Evolutionary conservation across 148 eudicot genomes (phyloP).

Genomic region (Fallopia convolvulus): DNA sequence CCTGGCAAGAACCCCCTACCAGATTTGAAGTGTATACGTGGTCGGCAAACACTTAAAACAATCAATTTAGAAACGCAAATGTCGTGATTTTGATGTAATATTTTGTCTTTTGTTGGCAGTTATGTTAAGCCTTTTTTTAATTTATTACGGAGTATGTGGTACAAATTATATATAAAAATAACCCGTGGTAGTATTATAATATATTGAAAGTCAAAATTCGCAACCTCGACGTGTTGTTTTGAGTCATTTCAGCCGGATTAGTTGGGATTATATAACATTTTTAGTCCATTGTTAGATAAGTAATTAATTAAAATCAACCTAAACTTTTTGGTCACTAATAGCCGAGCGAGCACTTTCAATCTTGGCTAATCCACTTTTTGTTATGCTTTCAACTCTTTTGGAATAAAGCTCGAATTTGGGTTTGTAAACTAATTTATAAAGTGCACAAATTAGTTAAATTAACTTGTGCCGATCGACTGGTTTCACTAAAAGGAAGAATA

Average conservation of each 20-base stretch:
- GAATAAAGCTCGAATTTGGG: too few species aligned
- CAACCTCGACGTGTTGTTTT: not conserved
- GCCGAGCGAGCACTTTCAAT: too few species aligned
- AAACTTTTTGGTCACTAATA: too few species aligned
- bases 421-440: too few species aligned
- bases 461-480: too few species aligned
- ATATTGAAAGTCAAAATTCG: not conserved
- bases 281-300: not conserved
- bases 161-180: not conserved
- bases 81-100: not conserved
- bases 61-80: not conserved
- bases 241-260: not conserved
- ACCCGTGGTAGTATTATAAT: not conserved
- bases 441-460: too few species aligned
- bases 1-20: not conserved
- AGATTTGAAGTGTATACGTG: not conserved
- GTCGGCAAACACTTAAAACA: conserved; percentile 1
- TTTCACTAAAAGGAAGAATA: too few species aligned
- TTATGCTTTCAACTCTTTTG: too few species aligned
- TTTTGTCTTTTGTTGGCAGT: not conserved
- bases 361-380: too few species aligned
- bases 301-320: too few species aligned
- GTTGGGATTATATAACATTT: not conserved
- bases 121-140: not conserved
- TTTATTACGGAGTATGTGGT: not conserved